Conservation (phyloP, 495 filamentous ascomycete genomes). For the Massariosphaeria phaeospora region DNA sequence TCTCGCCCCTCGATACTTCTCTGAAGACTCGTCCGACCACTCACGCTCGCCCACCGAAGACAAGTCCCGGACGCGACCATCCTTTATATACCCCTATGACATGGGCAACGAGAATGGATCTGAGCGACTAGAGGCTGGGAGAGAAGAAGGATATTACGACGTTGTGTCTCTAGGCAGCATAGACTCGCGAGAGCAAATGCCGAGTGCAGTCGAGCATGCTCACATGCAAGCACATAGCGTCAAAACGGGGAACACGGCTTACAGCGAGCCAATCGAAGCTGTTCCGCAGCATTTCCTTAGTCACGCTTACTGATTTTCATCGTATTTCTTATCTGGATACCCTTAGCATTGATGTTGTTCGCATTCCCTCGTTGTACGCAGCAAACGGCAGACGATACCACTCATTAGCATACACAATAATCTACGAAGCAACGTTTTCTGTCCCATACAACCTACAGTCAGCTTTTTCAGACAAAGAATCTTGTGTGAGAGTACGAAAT, state of each 20-base stretch:
- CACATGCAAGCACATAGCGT: conserved; percentile 3
- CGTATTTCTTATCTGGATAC: too few species aligned
- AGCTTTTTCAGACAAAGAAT: too few species aligned
- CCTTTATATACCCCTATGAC: background rate
- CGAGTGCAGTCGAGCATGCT: background rate
- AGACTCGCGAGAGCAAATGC: conserved; percentile 13
- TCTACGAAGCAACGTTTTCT: too few species aligned
- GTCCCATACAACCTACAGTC: too few species aligned
- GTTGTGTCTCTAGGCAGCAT: conserved; percentile 5
- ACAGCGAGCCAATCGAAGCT: conserved; percentile 12
- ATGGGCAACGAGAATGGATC: conserved; percentile 4
- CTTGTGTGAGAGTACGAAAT: too few species aligned
- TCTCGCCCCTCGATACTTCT: conserved; percentile 21
- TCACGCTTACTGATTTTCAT: too few species aligned
- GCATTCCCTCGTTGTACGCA: too few species aligned
- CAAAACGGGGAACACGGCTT: conserved; percentile 11
- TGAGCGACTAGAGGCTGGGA: background rate
- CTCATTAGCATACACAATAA: too few species aligned
- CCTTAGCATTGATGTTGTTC: too few species aligned
- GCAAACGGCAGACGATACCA: too few species aligned
- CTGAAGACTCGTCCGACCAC: background rate
- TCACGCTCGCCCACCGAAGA: background rate
- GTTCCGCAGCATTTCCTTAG: conserved; percentile 13
- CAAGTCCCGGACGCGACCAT: background rate
- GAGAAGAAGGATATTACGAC: conserved; percentile 15